phyloP scores from a whole-genome alignment of 257 asterid species.

The Solanum sitiens region DNA sequence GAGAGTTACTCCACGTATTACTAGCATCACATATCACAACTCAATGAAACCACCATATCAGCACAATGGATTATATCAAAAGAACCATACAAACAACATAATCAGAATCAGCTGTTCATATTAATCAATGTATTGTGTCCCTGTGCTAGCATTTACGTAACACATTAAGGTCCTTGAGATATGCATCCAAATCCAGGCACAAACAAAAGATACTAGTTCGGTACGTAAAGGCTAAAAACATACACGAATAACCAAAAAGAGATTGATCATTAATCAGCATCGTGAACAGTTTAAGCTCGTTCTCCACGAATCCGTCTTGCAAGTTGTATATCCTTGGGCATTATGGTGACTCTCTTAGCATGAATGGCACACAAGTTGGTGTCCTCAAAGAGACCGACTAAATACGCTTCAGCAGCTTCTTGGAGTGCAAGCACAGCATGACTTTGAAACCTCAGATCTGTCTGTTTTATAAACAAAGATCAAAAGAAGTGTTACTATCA shows the following conservation, averaged over 20 bases:
- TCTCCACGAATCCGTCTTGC: constrained; percentile 80
- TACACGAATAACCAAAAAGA: not conserved
- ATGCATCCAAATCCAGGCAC: not conserved
- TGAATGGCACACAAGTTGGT: constrained; percentile 51
- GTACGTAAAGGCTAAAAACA: not conserved
- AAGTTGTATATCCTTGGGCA: constrained; percentile 46
- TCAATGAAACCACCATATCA: not conserved
- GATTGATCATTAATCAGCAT: not conserved
- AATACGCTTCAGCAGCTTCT: constrained; percentile 71
- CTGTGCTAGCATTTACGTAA: not conserved
- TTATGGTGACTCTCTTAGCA: not conserved
- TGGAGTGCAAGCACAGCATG: constrained; percentile 64
- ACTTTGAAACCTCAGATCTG: constrained; percentile 46
- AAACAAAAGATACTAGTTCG: not conserved
- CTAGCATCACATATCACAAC: not conserved
- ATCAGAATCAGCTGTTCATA: not conserved
- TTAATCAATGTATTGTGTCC: not conserved
- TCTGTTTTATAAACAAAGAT: constrained; percentile 3
- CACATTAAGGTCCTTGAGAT: not conserved
- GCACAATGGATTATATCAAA: not conserved
- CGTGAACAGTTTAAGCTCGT: constrained; percentile 31
- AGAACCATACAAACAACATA: not conserved
- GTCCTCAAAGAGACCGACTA: constrained; percentile 68
- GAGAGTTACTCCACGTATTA: not conserved
- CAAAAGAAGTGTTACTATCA: not conserved